phyloP scores from a whole-genome alignment of 805 yeast species.

The Monosporozyma solicola region DNA sequence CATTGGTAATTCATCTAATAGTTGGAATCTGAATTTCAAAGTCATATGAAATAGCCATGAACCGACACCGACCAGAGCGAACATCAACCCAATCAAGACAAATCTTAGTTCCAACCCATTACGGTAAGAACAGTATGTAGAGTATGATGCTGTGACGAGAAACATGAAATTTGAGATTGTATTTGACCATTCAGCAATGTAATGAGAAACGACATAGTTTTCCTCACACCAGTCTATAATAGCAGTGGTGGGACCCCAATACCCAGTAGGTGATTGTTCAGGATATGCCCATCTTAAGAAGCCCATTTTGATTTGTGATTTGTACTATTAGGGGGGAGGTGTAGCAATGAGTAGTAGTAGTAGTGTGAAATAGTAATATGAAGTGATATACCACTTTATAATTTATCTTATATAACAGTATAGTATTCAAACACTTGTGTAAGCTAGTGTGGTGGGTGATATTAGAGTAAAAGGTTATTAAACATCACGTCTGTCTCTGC shows the following conservation, averaged over 20 bases:
- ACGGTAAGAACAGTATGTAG: slow-evolving; percentile 49
- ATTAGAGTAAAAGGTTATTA: too few relatives aligned
- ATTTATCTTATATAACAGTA: too few relatives aligned
- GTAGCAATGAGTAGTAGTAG: too few relatives aligned
- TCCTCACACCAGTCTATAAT: slow-evolving; percentile 99
- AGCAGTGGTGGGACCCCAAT: slow-evolving; percentile 79
- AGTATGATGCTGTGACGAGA: slow-evolving; percentile 49
- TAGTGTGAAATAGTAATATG: too few relatives aligned
- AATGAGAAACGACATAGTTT: slow-evolving; percentile 78
- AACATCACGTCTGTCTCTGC: neutral
- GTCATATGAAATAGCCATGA: slow-evolving; percentile 97
- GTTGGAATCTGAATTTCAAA: slow-evolving; percentile 75
- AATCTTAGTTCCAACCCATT: slow-evolving; percentile 66
- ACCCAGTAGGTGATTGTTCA: slow-evolving; percentile 45
- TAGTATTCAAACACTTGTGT: too few relatives aligned
- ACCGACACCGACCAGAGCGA: slow-evolving; percentile 85
- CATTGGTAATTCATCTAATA: slow-evolving; percentile 96
- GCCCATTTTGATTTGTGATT: slow-evolving; percentile 27
- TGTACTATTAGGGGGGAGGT: too few relatives aligned
- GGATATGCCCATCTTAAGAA: slow-evolving; percentile 40
- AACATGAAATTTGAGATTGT: slow-evolving; percentile 67
- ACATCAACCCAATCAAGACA: slow-evolving; percentile 63
- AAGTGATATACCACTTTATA: too few relatives aligned
- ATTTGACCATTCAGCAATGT: slow-evolving; percentile 85
- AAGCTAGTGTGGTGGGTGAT: too few relatives aligned